Percentiles rank a stretch among this genome's conserved stretches.
Evolutionary conservation across 257 asterid species (phyloP).

Genomic region (Pogostemon cablin): DNA sequence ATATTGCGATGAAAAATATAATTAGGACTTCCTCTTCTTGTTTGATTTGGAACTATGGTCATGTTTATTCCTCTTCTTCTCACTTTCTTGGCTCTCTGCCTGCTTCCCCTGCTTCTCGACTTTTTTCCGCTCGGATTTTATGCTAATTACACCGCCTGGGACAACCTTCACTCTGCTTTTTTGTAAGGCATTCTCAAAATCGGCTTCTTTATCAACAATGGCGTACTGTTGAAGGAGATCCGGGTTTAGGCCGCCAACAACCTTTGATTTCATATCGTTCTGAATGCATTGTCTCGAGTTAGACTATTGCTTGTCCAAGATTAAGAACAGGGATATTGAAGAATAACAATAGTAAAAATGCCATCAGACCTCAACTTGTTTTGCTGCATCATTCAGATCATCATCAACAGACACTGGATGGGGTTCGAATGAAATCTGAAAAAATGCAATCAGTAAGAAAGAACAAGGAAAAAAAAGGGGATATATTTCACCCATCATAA

Average conservation of each 20-base stretch:
- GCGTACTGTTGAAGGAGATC: conserved; percentile 73
- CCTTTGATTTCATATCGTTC: conserved; percentile 62
- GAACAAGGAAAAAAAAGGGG: not conserved
- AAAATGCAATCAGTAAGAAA: not conserved
- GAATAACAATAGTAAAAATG: conserved; percentile 4
- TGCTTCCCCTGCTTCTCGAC: conserved; percentile 41
- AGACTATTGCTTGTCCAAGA: not conserved
- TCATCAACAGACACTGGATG: conserved; percentile 76
- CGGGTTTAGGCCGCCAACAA: conserved; percentile 51
- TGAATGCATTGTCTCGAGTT: conserved; percentile 29
- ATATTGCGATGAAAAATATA: not conserved
- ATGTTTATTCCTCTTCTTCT: conserved; percentile 60
- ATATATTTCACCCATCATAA: not conserved
- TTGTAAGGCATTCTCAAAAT: conserved; percentile 75
- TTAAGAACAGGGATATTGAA: not conserved
- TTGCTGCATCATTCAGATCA: conserved; percentile 78
- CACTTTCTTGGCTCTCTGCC: conserved; percentile 36
- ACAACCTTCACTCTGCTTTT: conserved; percentile 50
- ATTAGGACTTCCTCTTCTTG: conserved; percentile 58
- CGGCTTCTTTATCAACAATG: conserved; percentile 67
- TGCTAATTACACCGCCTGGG: conserved; percentile 60
- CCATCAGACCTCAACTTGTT: conserved; percentile 64
- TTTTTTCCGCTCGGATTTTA: conserved; percentile 58
- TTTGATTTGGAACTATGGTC: conserved; percentile 55
- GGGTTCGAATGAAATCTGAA: conserved; percentile 74